Evolutionary conservation across 208 protist species (phyloP).

Genomic region (Crithidia bombi): DNA sequence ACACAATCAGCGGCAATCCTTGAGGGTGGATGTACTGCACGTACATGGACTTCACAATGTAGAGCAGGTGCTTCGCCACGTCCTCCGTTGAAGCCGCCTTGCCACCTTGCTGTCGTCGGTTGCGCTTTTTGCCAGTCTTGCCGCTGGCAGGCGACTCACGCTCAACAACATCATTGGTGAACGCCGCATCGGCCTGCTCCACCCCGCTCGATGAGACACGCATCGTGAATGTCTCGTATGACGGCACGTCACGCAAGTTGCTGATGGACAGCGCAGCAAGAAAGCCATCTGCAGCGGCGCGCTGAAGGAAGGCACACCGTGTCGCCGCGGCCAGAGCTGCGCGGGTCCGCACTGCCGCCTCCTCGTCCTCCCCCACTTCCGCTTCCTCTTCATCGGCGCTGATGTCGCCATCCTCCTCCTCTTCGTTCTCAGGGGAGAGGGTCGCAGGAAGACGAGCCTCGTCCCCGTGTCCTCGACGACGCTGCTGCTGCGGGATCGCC

Average conservation of each 20-base stretch:
- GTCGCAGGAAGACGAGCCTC: not conserved
- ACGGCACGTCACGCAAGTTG: slow-evolving; percentile 22
- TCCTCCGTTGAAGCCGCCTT: slow-evolving; percentile 56
- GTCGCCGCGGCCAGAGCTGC: slow-evolving; percentile 11
- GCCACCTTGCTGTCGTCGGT: not conserved
- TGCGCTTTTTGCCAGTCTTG: not conserved
- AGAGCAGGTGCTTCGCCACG: slow-evolving; percentile 51
- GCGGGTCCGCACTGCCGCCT: not conserved
- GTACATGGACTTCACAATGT: slow-evolving; percentile 43
- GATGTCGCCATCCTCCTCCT: not conserved
- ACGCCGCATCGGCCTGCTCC: slow-evolving; percentile 27
- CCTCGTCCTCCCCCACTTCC: not conserved
- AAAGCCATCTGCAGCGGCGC: slow-evolving; percentile 28
- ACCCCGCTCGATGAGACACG: slow-evolving; percentile 14
- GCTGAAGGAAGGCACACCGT: slow-evolving; percentile 28
- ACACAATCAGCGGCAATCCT: slow-evolving; percentile 70
- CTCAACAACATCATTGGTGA: not conserved
- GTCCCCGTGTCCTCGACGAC: not conserved
- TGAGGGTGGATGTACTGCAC: slow-evolving; percentile 54
- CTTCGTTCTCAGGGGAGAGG: not conserved
- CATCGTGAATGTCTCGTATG: slow-evolving; percentile 35
- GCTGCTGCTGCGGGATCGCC: not conserved
- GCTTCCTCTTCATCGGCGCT: slow-evolving; percentile 1
- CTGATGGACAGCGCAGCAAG: slow-evolving; percentile 31
- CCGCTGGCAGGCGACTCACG: not conserved